These are phyloP conservation scores for Stromatinia cepivora DNA, from an alignment of 2,329 filamentous ascomycete species.

Conservation along the genomic window DNA sequence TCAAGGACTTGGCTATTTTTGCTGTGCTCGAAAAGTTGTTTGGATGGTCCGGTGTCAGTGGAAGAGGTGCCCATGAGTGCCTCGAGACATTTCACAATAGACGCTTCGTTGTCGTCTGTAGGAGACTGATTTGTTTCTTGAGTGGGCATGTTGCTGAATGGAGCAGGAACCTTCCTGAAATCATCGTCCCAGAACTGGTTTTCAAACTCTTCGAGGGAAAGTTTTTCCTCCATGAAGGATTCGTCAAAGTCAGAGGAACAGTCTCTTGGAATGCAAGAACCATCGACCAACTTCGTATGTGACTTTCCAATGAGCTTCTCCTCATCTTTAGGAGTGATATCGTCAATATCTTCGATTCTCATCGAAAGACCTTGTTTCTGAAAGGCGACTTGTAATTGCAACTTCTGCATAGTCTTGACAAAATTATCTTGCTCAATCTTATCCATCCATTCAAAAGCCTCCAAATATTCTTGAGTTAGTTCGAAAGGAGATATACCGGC, in stretches of 20 bases:
- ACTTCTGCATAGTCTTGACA: conserved; percentile 19
- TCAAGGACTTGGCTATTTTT: background rate
- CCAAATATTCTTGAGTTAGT: conserved; percentile 21
- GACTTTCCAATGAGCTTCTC: conserved; percentile 17
- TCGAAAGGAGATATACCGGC: conserved; percentile 28
- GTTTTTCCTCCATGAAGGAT: conserved; percentile 14
- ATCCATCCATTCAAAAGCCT: conserved; percentile 29
- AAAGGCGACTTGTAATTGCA: conserved; percentile 21
- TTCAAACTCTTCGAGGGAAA: conserved; percentile 16
- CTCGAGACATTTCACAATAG: background rate
- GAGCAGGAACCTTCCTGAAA: background rate
- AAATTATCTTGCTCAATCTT: conserved; percentile 27
- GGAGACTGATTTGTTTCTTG: background rate
- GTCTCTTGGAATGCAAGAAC: conserved; percentile 13
- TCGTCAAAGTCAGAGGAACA: conserved; percentile 2
- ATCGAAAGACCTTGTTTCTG: conserved; percentile 23
- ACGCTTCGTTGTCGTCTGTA: background rate
- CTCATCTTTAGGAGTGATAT: background rate
- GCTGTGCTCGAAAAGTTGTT: background rate
- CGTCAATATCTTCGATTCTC: conserved; percentile 22
- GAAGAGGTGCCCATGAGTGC: background rate
- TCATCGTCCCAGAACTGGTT: conserved; percentile 6
- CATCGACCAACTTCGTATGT: conserved; percentile 14
- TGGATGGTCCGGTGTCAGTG: background rate
- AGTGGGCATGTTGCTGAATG: background rate